Base-by-base conservation (phyloP, 2,329 filamentous ascomycete species). In the Sphaerulina vaccinii region DNA sequence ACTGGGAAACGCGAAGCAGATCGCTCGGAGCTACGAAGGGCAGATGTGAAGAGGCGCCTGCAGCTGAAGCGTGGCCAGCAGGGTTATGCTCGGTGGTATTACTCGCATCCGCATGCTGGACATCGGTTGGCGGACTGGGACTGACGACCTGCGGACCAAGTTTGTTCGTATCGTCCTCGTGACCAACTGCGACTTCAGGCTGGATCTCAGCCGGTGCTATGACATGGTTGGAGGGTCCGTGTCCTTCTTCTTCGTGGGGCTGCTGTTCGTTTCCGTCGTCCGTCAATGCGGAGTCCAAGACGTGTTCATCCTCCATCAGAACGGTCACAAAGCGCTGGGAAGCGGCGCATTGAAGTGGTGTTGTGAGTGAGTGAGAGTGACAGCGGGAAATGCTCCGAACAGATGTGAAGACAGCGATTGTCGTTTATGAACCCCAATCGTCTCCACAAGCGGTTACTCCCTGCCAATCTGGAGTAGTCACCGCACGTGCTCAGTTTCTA, bases 21-120 rank as follows among this genome's bases (percentile, higher is more conserved):
- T 59, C 54, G 42, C 46, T 53, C 36, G 56, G 56, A 27, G 57
- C 57, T 44, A 59, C 51, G 23, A 57, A 59, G 21, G 51, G 51
- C 40, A 54, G 51, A 18, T 45, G 51, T 22, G 32, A 33, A 40
- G 50, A 22, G 24, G 47, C 36, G 21, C 16, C 37, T 18, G 37
- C 37, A 21, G 37, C 37, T 18, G 37, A 16, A 13, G 37, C 16
- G 18, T 39, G 37, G 35, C 35, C 35, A 15, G 13, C 35, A 19
- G 27, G 27, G 27, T 32, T 32, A 13, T 32, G 27, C 27, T 10
- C 27, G 27, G 27, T 13, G 27, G 27, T 13, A 13, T 11, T 11
- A 13, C 4, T 32, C 27, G 27, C 27, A 32, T 32, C 10, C 27
- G n/a, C n/a, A n/a, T 32, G 27, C 27, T 32, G 27, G 8, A 11